Conservation (phyloP, 805 yeast genomes). For the Ogataea paraovalis region DNA sequence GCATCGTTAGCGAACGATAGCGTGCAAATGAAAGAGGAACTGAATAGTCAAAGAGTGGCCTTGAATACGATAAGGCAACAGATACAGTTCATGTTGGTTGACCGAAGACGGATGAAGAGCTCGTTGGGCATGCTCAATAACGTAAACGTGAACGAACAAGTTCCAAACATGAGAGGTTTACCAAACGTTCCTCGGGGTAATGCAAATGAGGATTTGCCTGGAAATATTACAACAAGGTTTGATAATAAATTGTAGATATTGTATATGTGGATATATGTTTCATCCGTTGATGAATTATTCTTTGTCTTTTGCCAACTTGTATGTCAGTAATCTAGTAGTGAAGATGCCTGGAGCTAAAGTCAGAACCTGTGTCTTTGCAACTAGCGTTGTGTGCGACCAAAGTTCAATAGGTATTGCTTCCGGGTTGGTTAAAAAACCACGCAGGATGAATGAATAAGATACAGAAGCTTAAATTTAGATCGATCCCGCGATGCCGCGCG, state of each 20-base stretch:
- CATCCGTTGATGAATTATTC: no score
- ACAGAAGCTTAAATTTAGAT: no score
- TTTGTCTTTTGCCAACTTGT: no score
- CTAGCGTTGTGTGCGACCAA: no score
- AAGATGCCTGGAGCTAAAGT: no score
- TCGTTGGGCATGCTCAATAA: conserved; percentile 5
- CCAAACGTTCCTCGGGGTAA: neutral
- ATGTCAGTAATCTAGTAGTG: no score
- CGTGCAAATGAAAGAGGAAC: conserved; percentile 40
- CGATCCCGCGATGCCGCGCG: no score
- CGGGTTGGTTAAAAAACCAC: no score
- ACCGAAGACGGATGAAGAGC: conserved; percentile 32
- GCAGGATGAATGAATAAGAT: no score
- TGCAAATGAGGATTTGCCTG: conserved; percentile 14
- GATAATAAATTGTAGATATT: conserved; percentile 14
- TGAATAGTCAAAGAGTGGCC: conserved; percentile 41
- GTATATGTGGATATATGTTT: neutral
- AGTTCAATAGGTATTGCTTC: no score
- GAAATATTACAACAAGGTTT: conserved; percentile 6
- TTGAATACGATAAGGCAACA: conserved; percentile 47
- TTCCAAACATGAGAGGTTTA: neutral
- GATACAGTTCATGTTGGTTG: conserved; percentile 44
- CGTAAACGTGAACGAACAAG: neutral
- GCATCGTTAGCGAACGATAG: conserved; percentile 22
- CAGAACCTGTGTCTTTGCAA: no score